Conservation (phyloP, 139 green algal genomes). For the Axilococcus clingmanii region DNA sequence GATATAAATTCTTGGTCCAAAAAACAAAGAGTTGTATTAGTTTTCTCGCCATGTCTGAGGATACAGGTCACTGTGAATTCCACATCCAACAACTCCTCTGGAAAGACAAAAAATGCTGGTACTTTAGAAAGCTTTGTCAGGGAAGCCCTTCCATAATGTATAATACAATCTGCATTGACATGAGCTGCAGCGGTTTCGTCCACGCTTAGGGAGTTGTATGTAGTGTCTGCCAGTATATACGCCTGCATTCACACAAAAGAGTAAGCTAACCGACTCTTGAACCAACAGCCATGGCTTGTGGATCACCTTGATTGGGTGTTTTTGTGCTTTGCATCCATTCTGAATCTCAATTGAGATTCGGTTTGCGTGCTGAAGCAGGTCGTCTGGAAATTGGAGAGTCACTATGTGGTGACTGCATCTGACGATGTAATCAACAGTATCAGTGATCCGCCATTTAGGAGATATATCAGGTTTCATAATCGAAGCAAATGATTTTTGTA, state of each 20-base stretch:
- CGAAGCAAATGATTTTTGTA: no score
- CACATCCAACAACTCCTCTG: conserved; percentile 16
- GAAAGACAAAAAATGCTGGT: conserved; percentile 77
- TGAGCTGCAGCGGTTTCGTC: conserved; percentile 77
- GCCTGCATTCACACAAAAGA: conserved; percentile 36
- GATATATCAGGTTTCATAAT: no score
- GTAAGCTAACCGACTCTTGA: no score
- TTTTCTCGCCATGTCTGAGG: background rate
- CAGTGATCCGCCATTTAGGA: conserved; percentile 23
- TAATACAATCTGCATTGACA: conserved; percentile 61
- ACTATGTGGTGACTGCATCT: conserved; percentile 26
- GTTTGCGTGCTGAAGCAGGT: conserved; percentile 35
- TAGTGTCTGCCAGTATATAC: conserved; percentile 70
- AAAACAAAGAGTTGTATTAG: conserved; percentile 27
- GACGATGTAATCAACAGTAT: conserved; percentile 38
- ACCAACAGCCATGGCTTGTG: no score
- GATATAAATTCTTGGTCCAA: conserved; percentile 47
- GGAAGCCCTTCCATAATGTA: conserved; percentile 87
- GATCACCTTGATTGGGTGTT: conserved; percentile 9
- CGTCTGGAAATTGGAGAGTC: conserved; percentile 67
- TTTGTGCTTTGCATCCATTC: background rate
- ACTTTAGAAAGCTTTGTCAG: conserved; percentile 50
- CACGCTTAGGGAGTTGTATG: conserved; percentile 69
- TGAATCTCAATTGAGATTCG: background rate
- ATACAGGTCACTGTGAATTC: background rate